Conservation (phyloP, 176 grass and related monocot genomes). For the Panicum miliaceum region DNA sequence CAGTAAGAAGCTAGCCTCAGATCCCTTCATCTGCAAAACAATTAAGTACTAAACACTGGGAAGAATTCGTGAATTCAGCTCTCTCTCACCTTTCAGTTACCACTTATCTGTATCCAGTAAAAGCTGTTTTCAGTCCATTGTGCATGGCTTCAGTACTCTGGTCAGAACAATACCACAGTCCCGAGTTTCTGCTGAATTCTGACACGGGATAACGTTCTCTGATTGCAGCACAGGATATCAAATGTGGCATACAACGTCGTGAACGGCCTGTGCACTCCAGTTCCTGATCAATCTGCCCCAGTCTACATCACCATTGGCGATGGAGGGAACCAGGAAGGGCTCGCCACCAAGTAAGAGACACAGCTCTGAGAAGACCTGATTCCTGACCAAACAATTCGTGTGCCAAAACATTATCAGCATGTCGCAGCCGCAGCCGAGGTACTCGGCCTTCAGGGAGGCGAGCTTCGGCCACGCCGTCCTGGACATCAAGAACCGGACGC, state of each 20-base stretch:
- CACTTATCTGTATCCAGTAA: background rate
- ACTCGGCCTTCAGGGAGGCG: slow-evolving; percentile 95
- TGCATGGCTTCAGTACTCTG: background rate
- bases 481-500: slow-evolving; percentile 88
- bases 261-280: slow-evolving; percentile 65
- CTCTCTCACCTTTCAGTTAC: background rate
- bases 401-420: slow-evolving; percentile 46
- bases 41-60: background rate
- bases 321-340: slow-evolving; percentile 86
- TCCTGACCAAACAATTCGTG: background rate
- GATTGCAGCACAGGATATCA: slow-evolving; percentile 81
- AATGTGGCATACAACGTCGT: slow-evolving; percentile 80
- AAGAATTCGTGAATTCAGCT: background rate
- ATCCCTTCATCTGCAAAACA: background rate
- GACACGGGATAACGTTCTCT: background rate
- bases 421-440: slow-evolving; percentile 81
- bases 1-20: slow-evolving; percentile 48
- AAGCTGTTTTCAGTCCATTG: slow-evolving; percentile 11
- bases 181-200: background rate
- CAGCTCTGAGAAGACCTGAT: background rate
- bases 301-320: slow-evolving; percentile 91
- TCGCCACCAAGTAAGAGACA: slow-evolving; percentile 68
- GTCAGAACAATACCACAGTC: background rate
- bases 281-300: slow-evolving; percentile 65
- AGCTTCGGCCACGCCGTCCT: slow-evolving; percentile 95